These are phyloP conservation scores for Microcyclospora tardicrescens DNA, from an alignment of 2,329 filamentous ascomycete genomes.

Conservation along the genomic window DNA sequence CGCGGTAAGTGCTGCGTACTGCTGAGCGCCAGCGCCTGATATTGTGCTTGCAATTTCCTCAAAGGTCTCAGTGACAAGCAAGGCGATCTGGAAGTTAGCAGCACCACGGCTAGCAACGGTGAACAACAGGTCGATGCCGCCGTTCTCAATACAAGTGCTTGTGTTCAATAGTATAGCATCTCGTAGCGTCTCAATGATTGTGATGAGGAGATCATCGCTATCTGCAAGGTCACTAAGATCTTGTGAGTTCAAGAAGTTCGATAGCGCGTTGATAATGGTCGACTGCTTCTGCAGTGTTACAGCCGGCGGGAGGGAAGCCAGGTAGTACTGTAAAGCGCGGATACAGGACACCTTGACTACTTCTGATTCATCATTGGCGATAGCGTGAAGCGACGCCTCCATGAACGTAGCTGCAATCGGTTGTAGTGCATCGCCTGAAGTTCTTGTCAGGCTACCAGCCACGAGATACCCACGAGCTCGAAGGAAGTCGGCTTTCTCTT, in stretches of 20 bases:
- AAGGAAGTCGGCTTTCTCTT: conserved; percentile 59
- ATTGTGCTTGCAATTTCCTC: conserved; percentile 69
- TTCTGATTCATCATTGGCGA: conserved; percentile 64
- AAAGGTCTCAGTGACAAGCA: conserved; percentile 79
- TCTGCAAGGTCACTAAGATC: conserved; percentile 75
- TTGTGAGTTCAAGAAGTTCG: conserved; percentile 63
- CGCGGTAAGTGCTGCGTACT: conserved; percentile 65
- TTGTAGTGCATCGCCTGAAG: conserved; percentile 44
- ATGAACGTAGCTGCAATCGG: conserved; percentile 49
- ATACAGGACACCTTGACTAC: conserved; percentile 88
- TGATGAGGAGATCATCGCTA: conserved; percentile 82
- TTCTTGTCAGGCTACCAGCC: conserved; percentile 64
- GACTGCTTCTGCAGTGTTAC: conserved; percentile 46
- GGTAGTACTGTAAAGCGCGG: conserved; percentile 63
- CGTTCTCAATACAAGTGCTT: conserved; percentile 56
- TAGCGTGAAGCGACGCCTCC: conserved; percentile 60
- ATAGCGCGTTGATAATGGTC: conserved; percentile 47
- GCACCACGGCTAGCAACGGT: conserved; percentile 78
- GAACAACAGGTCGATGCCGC: conserved; percentile 75
- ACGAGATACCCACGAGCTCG: conserved; percentile 78
- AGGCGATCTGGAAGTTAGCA: conserved; percentile 78
- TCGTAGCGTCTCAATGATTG: conserved; percentile 73
- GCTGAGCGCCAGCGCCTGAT: conserved; percentile 48
- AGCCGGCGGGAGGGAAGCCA: conserved; percentile 39
- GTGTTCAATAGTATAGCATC: conserved; percentile 72